Evolutionary conservation across 2,329 filamentous ascomycete species (phyloP).

Genomic region (Phaeoacremonium minimum): DNA sequence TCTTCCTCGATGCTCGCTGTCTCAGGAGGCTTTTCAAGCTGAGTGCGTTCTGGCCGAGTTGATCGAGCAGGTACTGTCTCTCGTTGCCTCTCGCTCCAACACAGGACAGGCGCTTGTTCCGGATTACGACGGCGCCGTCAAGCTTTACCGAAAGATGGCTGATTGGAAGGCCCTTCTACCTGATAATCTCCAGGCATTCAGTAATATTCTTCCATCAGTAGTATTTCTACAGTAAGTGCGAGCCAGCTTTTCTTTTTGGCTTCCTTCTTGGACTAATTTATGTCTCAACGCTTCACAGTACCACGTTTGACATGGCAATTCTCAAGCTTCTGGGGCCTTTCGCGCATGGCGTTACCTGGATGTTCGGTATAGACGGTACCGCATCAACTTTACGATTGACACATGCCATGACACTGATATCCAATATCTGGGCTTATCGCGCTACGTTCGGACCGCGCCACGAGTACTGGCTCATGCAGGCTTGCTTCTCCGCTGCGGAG

Average conservation of each 20-base stretch:
- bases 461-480: slow-evolving; percentile 12
- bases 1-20: too few species aligned
- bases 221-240: slow-evolving; percentile 3
- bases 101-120: too few species aligned
- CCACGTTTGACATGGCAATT: slow-evolving; percentile 2
- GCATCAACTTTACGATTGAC: neutral
- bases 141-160: slow-evolving; percentile 1
- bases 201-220: neutral
- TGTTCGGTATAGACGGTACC: neutral
- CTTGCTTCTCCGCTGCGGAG: slow-evolving; percentile 3
- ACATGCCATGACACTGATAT: slow-evolving; percentile 12
- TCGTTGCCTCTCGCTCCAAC: too few species aligned
- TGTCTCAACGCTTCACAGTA: neutral
- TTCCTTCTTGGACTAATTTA: neutral
- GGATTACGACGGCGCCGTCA: too few species aligned
- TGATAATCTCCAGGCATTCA: slow-evolving; percentile 1
- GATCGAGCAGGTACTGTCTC: slow-evolving; percentile 1
- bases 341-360: neutral
- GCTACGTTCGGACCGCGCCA: slow-evolving; percentile 14
- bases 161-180: slow-evolving; percentile 3
- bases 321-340: slow-evolving; percentile 3
- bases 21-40: slow-evolving; percentile 1
- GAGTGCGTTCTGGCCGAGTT: neutral
- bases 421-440: slow-evolving; percentile 17
- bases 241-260: neutral